Evolutionary conservation across 2,329 filamentous ascomycete species (phyloP), one percentile per base, ranked within the genome.

Genomic region (Hymenoscyphus fructigenus): DNA sequence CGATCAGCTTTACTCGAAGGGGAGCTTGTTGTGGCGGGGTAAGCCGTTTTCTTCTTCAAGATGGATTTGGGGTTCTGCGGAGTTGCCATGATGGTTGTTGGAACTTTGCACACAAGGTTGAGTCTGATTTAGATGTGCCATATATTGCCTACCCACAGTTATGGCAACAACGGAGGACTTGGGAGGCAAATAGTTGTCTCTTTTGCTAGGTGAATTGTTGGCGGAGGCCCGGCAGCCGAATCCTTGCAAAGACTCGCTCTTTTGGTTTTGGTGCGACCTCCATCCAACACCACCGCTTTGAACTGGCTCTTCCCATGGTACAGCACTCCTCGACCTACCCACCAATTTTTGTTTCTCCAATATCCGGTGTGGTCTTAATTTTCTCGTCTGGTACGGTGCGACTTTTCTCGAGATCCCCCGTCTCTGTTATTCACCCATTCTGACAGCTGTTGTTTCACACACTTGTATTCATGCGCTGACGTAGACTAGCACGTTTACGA

Each of bases 1-100:
- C 80, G 75, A 55, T 81, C 76, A 58, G 81, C 76, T n/a, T 82
- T 82, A 23, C 7, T 9, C n/a, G 10, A 36, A 36, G 34, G 44
- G 26, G 67, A 38, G 53, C 78, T 73, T 69, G 78, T 75, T 32
- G 77, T 73, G 44, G 77, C 71, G 68, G 82, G 77, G 59, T 79
- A 77, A 12, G 44, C n/a, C 36, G 79, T 75, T 63, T 83, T 79
- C 63, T 85, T 88, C 75, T 89, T 91, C 17, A 91, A 80, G 65
- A 88, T 87, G 67, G 86, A 80, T 72, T 85, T 88, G 26, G 79
- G 78, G 59, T 68, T 67, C 57, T 65, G 68, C 12, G 64, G 53
- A 29, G 71, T 70, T 44, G 72, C 67, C 74, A 76, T 76, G 53
- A 36, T 68, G 62, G 56, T 29, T 61, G 29, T 1, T 59, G 20